Percentiles rank a stretch among this genome's conserved stretches.
These are phyloP conservation scores for Bryopsis sp. DNA, from an alignment of 139 green algal species.

Conservation along the genomic window DNA sequence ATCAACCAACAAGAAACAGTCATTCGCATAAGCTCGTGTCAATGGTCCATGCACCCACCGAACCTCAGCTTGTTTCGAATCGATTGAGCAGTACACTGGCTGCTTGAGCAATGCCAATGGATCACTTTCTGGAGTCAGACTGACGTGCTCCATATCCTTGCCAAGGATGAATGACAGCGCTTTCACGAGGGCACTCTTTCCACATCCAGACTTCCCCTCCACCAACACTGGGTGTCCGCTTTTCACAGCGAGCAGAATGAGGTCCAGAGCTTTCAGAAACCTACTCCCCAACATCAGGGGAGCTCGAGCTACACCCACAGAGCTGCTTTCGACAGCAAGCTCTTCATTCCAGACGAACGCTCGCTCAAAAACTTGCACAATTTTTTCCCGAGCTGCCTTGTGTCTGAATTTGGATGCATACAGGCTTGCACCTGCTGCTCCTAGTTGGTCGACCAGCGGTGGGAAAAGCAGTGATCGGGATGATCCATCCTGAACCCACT, in stretches of 20 bases:
- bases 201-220: constrained; percentile 28
- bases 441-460: not conserved
- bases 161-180: not conserved
- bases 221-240: constrained; percentile 7
- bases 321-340: too few species aligned
- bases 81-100: not conserved
- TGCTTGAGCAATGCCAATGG: constrained; percentile 25
- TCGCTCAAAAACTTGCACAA: not conserved
- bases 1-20: constrained; percentile 26
- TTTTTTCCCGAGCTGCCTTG: not conserved
- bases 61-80: not conserved
- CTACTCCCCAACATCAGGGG: not conserved
- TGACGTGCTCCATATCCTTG: not conserved
- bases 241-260: constrained; percentile 7
- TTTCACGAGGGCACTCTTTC: constrained; percentile 5
- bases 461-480: not conserved
- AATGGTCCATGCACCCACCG: constrained; percentile 25
- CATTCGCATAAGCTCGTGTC: constrained; percentile 20
- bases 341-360: not conserved
- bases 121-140: constrained; percentile 25
- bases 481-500: not conserved
- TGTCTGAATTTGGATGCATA: not conserved
- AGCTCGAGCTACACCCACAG: too few species aligned
- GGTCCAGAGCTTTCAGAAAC: not conserved
- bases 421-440: not conserved